Conservation (phyloP, 208 protist species). For the Leishmania turanica region DNA sequence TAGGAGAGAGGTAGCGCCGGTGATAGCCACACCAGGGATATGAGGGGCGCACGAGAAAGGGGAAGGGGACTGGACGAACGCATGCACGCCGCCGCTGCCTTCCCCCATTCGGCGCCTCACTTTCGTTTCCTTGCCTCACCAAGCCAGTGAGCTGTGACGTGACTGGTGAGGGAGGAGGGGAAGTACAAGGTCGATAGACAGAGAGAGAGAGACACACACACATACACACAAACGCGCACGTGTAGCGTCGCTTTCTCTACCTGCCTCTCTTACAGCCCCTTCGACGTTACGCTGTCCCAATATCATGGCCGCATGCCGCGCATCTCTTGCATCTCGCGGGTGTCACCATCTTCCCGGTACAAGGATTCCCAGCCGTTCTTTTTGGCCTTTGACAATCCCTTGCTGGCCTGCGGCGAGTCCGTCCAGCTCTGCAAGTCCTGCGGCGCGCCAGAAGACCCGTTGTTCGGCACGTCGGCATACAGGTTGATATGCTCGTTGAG, state of each 20-base stretch:
- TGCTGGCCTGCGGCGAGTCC: not conserved
- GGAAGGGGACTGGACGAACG: not conserved
- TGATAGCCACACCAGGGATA: not conserved
- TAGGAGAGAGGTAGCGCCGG: not conserved
- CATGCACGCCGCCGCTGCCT: not conserved
- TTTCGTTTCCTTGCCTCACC: not conserved
- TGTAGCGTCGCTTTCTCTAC: not conserved
- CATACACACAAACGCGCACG: not conserved
- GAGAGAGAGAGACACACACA: not conserved
- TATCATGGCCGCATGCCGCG: not conserved
- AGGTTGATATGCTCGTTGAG: conserved; percentile 16
- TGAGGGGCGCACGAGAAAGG: not conserved
- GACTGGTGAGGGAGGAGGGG: not conserved
- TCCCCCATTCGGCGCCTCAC: not conserved
- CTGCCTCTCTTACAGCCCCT: not conserved
- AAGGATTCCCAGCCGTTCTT: not conserved
- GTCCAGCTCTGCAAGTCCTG: not conserved
- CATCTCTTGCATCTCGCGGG: conserved; percentile 28
- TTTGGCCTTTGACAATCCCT: not conserved
- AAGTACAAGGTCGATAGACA: not conserved
- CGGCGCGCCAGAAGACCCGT: not conserved
- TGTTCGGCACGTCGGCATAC: not conserved
- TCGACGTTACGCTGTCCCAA: not conserved
- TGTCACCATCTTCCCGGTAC: not conserved
- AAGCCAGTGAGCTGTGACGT: not conserved